Base-by-base conservation (phyloP, 768 basidiomycete genomes). In the Clitopilus hobsonii region DNA sequence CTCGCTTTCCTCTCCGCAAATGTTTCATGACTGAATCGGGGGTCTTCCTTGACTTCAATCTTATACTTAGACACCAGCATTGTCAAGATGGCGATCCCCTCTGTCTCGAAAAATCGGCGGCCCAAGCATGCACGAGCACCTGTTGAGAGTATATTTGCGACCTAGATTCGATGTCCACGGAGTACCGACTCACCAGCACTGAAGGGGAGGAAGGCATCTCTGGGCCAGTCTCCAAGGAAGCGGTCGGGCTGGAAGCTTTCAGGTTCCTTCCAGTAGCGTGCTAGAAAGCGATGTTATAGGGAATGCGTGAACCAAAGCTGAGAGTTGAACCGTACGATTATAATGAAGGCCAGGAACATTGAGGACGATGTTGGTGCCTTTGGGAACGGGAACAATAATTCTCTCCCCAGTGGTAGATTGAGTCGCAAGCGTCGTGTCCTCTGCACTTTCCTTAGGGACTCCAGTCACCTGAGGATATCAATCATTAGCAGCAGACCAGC, bases 181-280 rank as follows among this genome's bases (percentile, higher is more conserved):
- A n/a, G 56, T 24, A 30, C n/a, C 20, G n/a, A 56, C 65, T 53
- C 52, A 69, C 79, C 79, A 45, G 63, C 69, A 53, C 76, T 79
- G 61, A 82, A 83, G 3, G 81, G 79, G 24, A 80, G 32, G 60
- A 81, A 83, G 0, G 82, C 83, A 59, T 83, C 81, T 29, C 74
- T 70, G 20, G 77, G 73, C 75, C 78, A 84, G 48, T 82, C 76
- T 29, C 70, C 71, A n/a, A 82, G 64, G 68, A 82, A 83, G 6
- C 81, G 72, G 24, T 71, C 69, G 23, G 70, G 69, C 36, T 70
- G 71, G 65, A 82, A 84, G 6, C 60, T 60, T 26, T 77, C 57
- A 2, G 83, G 82, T 41, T 83, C 73, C 50, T 77, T 65, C 82
- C 83, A 84, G 61, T 82, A 82, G 29, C 74, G 73, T 24, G 82